Evolutionary conservation across 228 moss, liverwort and hornwort species (phyloP).

Genomic region (Sphagnum fallax): DNA sequence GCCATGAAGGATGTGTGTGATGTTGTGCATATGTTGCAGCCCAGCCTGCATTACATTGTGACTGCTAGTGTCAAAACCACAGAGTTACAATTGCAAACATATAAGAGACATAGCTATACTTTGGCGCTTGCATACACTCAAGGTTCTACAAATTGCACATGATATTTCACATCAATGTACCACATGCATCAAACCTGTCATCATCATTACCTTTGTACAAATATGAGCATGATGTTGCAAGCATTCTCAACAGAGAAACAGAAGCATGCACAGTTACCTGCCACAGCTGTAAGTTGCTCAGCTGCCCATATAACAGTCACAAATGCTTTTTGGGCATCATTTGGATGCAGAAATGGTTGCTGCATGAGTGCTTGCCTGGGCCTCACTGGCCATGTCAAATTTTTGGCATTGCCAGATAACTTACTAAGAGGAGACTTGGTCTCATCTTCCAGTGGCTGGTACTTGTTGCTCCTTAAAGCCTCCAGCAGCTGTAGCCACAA

Average conservation of each 20-base stretch:
- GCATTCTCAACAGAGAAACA: not conserved
- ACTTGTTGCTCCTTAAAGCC: slow-evolving; percentile 41
- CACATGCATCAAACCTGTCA: not conserved
- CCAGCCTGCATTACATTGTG: slow-evolving; percentile 31
- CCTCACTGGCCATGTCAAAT: slow-evolving; percentile 45
- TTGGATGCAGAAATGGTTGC: slow-evolving; percentile 6
- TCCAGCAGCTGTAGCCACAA: slow-evolving; percentile 53
- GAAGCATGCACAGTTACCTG: slow-evolving; percentile 10
- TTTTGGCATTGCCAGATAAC: slow-evolving; percentile 19
- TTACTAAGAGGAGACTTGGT: slow-evolving; percentile 20
- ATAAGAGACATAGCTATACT: not conserved
- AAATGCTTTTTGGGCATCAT: slow-evolving; percentile 37
- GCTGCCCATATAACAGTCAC: slow-evolving; percentile 45
- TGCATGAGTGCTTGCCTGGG: slow-evolving; percentile 1
- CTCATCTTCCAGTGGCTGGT: slow-evolving; percentile 46
- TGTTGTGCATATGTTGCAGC: slow-evolving; percentile 48
- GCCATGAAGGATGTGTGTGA: slow-evolving; percentile 21
- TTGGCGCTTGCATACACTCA: not conserved
- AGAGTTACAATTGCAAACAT: not conserved
- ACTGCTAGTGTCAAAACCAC: not conserved
- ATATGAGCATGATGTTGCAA: not conserved
- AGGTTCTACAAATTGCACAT: not conserved
- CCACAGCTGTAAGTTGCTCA: slow-evolving; percentile 31
- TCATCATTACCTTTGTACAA: not conserved
- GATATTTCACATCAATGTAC: not conserved